Evolutionary conservation across 371 early-diverging fungal species (phyloP), one percentile per base, ranked within the genome.

Genomic region (Catenaria anguillulae): DNA sequence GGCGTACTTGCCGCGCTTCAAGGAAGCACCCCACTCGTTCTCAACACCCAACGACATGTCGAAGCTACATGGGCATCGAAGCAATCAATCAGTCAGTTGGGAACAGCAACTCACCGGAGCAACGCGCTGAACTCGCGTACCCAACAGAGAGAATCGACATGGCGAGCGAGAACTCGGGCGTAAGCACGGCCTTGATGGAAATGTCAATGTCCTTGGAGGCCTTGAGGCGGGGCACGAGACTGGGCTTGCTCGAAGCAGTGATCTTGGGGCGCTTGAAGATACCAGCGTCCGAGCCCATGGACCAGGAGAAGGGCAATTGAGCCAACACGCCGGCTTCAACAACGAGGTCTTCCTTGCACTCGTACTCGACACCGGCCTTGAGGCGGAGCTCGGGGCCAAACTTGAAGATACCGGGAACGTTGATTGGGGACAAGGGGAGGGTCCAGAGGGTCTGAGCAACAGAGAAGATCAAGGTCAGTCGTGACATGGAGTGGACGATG

Each of bases 1-100:
- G 48, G 34, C 26, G 45, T 55, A 63, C 56, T 56, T 55, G 40
- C 63, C 63, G 60, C 55, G 52, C 33, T 36, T 36, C 29, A 63
- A 33, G 26, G 55, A 24, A 2, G 52, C 36, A 12, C 63, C 63
- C 17, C 55, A 26, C 33, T 31, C 36, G n/a, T 50, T 63, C 31
- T 63, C 63, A n/a, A 63, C 26, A 1, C 24, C 54, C 0, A 63
- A 35, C 23, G 33, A 42, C 5, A 17, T 40, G 40, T 17, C 40
- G 40, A 40, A 40, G n/a, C n/a, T n/a, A n/a, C n/a, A n/a, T n/a
- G n/a, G n/a, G n/a, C n/a, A n/a, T n/a, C n/a, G n/a, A n/a, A n/a
- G n/a, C n/a, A n/a, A n/a, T n/a, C n/a, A n/a, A n/a, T n/a, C n/a
- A n/a, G n/a, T n/a, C n/a, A n/a, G n/a, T n/a, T n/a, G n/a, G n/a